Evolutionary conservation across 257 asterid species (phyloP), one percentile per base, ranked within the genome.

Genomic region (Rehmannia glutinosa): DNA sequence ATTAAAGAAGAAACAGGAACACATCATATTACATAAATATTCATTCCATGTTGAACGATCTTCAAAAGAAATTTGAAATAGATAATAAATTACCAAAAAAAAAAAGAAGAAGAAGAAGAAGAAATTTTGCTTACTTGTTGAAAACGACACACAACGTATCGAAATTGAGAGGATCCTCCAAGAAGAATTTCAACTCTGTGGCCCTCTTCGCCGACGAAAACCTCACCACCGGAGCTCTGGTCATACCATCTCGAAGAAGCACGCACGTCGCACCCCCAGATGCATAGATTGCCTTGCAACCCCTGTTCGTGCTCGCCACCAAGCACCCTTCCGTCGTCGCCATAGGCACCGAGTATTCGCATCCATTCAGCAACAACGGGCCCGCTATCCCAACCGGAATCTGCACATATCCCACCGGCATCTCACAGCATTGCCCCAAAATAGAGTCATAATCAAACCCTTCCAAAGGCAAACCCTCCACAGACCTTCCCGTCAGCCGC

Each of bases 251-350:
- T 54, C 90, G 80, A 24, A 87, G 81, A 23, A 92, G 81, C 70
- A 87, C 77, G 28, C 87, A 69, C 2, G 95, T 89, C 27, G 98
- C 96, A 27, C 98, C 98, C 0, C 97, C 97, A 11, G 83, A 89
- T 3, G 78, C 80, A 58, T 79, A 80, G 21, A 92, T 87, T 30
- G 98, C 98, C 84, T 92, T 92, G 78, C 98, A 92, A 2, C 98
- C 97, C 47, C 98, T 82, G 73, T 92, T 92, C 5, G 98, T 78
- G 73, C 98, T 92, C 45, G 98, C 98, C 41, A 89, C 91, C 76
- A 92, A 70, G 72, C 98, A 92, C 27, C 98, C 98, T 47, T 92
- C 97, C n/a, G 98, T 92, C 3, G 98, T 92, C 13, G 97, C 97
- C 98, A 92, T 92, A 5, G 98, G 92, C 42, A 92, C 95, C 1